These are phyloP conservation scores for Geoglossum cookeanum DNA, from an alignment of 2,329 filamentous ascomycete genomes.

Conservation along the genomic window DNA sequence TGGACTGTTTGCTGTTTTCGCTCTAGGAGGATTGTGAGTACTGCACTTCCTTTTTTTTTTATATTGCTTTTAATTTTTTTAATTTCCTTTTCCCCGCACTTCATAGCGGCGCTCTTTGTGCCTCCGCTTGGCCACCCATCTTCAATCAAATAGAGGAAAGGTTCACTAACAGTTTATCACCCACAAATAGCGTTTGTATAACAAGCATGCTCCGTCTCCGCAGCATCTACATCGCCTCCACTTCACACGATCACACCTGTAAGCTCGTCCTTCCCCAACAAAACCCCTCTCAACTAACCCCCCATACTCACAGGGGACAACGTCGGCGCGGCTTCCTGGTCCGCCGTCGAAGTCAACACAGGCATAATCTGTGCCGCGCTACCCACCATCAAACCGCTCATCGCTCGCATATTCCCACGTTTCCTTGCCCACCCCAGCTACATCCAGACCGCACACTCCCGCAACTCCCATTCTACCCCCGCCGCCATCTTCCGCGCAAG, in stretches of 20 bases:
- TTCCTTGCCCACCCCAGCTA: constrained; percentile 6
- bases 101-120: too few relatives aligned
- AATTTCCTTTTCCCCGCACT: too few relatives aligned
- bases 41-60: background rate
- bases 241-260: constrained; percentile 12
- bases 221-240: constrained; percentile 12
- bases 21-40: constrained; percentile 16
- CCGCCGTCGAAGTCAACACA: constrained; percentile 14
- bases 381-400: constrained; percentile 13
- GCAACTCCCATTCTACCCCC: background rate
- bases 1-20: constrained; percentile 17
- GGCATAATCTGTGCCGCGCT: constrained; percentile 15
- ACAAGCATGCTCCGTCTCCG: constrained; percentile 12
- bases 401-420: constrained; percentile 13
- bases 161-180: background rate
- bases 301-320: constrained; percentile 5
- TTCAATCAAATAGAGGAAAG: background rate
- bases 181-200: background rate
- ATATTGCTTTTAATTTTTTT: too few relatives aligned
- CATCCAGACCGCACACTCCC: background rate
- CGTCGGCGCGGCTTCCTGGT: constrained; percentile 13
- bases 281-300: background rate
- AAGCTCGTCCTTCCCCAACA: constrained; percentile 4
- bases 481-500: background rate
- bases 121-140: background rate